Evolutionary conservation across 2,329 filamentous ascomycete species (phyloP), one percentile per base, ranked within the genome.

Genomic region (Alternaria brassicae): DNA sequence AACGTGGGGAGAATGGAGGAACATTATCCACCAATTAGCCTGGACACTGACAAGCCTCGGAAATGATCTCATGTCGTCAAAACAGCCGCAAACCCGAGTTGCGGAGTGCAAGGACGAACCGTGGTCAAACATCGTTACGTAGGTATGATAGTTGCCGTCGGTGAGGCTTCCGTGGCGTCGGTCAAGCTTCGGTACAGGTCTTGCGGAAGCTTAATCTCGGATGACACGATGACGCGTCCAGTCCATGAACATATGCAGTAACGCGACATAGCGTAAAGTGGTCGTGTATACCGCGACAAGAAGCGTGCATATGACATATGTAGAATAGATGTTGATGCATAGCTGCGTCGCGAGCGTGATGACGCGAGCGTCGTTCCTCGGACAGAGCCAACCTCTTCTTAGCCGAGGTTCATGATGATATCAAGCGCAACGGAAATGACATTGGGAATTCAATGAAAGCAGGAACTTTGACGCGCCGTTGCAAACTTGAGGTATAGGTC

Each of bases 11-110:
- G 53, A 23, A 44, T 56, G 60, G 53, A 45, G n/a, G 25, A 39
- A 58, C 23, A 68, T 56, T 61, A 65, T 69, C 63, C 67, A 69
- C 67, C 67, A 69, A 69, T 69, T 39, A 61, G 44, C 40, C 23
- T 8, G n/a, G n/a, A 8, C 28, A 23, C 25, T 36, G 17, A 32
- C 30, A 10, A 9, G 30, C 30, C 27, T 32, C 25, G 28, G 39
- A 39, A 50, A 27, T 32, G 15, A 30, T 36, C 17, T 32, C 41
- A 45, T 30, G 19, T 19, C 15, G n/a, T 10, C 21, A 32, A 6
- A 23, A 39, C 6, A 59, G n/a, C 37, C 21, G 32, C 30, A 10
- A 28, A 45, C 10, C 25, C 45, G 36, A 45, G 15, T 23, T 10
- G 6, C 17, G 27, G 19, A 37, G 27, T 3, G 15, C 9, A 21